phyloP scores from a whole-genome alignment of 306 rosid species.

The Styphnolobium japonicum region DNA sequence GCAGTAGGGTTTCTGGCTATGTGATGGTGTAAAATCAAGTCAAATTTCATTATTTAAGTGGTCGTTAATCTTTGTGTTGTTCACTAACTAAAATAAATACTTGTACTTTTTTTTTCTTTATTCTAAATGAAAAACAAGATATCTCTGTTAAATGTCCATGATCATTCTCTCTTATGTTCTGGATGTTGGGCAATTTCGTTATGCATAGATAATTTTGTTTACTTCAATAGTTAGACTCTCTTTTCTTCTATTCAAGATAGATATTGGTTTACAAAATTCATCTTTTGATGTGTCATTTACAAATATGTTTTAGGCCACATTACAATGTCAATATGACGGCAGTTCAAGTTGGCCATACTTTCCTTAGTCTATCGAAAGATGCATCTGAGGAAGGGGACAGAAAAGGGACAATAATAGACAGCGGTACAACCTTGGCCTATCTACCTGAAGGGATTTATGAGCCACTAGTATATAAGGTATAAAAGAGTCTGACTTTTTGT shows the following conservation, averaged over 20 bases:
- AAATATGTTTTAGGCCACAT: slow-evolving; percentile 64
- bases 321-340: slow-evolving; percentile 94
- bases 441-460: slow-evolving; percentile 81
- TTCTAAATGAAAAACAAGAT: background rate
- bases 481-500: background rate
- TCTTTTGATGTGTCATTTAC: slow-evolving; percentile 18
- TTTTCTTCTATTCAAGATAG: background rate
- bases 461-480: slow-evolving; percentile 76
- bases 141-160: slow-evolving; percentile 9
- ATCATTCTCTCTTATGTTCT: background rate
- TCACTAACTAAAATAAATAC: background rate
- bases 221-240: background rate
- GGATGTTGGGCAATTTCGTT: slow-evolving; percentile 17
- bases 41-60: background rate
- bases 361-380: slow-evolving; percentile 60
- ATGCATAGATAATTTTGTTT: background rate
- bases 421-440: slow-evolving; percentile 99
- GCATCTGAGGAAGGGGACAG: slow-evolving; percentile 61
- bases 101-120: background rate
- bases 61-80: background rate
- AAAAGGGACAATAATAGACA: slow-evolving; percentile 92
- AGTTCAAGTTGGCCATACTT: slow-evolving; percentile 73
- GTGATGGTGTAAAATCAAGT: slow-evolving; percentile 10
- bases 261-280: slow-evolving; percentile 14
- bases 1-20: slow-evolving; percentile 10